These are phyloP conservation scores for Saccharomycopsis sp. DNA, from an alignment of 805 yeast species.

Conservation along the genomic window DNA sequence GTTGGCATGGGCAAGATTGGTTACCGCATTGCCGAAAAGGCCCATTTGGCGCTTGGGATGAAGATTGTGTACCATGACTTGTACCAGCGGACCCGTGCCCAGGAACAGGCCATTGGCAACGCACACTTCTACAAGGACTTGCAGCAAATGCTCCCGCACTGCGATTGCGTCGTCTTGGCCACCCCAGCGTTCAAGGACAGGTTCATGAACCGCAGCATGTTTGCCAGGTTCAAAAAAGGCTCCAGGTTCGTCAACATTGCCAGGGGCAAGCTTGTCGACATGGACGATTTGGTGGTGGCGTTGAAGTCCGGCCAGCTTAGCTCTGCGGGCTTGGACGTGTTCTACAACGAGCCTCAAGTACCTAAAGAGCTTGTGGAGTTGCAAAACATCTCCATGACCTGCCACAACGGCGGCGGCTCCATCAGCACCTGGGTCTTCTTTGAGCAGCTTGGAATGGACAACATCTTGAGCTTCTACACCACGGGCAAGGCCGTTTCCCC, in stretches of 20 bases:
- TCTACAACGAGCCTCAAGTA: conserved; percentile 62
- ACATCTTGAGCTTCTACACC: conserved; percentile 8
- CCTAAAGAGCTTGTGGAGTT: conserved; percentile 43
- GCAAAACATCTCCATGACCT: conserved; percentile 30
- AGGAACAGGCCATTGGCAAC: conserved; percentile 10
- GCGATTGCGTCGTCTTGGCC: conserved; percentile 26
- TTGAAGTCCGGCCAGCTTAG: conserved; percentile 58
- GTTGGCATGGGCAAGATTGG: conserved; percentile 31
- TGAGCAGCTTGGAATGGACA: conserved; percentile 18
- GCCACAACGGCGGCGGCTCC: conserved; percentile 18
- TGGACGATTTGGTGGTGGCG: conserved; percentile 44
- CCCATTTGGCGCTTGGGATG: conserved; percentile 23
- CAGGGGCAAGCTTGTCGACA: conserved; percentile 77
- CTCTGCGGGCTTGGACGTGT: conserved; percentile 66
- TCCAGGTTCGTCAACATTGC: conserved; percentile 55
- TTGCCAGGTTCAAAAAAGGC: conserved; percentile 24
- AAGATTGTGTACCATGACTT: conserved; percentile 20
- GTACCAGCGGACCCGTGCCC: conserved; percentile 9
- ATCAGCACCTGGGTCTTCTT: conserved; percentile 15
- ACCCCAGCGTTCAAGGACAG: conserved; percentile 21
- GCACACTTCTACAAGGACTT: conserved; percentile 23
- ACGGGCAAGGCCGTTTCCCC: conserved; percentile 14
- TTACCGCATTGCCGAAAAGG: conserved; percentile 26
- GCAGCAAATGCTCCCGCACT: conserved; percentile 25
- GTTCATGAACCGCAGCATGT: conserved; percentile 48